Conservation (phyloP, 2,329 filamentous ascomycete species). For the Tolypocladium sp. region DNA sequence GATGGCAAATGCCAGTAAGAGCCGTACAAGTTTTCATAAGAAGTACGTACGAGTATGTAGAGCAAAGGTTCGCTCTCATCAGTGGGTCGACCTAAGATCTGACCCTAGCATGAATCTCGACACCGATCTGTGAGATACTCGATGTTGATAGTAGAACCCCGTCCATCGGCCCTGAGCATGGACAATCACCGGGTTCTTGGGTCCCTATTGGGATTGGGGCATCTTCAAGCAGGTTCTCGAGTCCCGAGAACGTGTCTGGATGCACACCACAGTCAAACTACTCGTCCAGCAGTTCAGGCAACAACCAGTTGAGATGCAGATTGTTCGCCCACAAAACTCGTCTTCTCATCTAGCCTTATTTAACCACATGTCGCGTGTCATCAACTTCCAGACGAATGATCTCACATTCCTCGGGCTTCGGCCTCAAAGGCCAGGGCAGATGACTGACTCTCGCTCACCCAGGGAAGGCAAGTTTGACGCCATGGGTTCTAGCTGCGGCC, state of each 20-base stretch:
- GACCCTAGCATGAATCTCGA: background rate
- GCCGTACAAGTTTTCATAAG: background rate
- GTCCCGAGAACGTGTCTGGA: too few relatives aligned
- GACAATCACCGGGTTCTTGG: background rate
- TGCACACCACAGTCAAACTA: background rate
- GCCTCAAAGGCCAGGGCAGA: background rate
- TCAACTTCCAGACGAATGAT: background rate
- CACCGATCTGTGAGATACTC: background rate
- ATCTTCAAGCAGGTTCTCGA: background rate
- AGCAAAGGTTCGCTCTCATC: too few relatives aligned
- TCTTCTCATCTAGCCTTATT: background rate
- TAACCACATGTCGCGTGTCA: background rate
- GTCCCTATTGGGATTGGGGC: too few relatives aligned
- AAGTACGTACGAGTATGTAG: too few relatives aligned
- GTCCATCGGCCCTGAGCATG: background rate
- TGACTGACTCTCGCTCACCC: background rate
- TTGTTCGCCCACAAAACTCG: background rate
- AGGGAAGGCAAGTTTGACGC: background rate
- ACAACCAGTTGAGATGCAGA: background rate
- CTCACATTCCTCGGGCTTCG: background rate
- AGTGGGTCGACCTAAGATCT: too few relatives aligned
- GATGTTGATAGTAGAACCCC: background rate
- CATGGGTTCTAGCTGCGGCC: background rate
- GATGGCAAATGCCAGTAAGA: background rate
- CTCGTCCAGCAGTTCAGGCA: background rate